Evolutionary conservation across 202 grass and related monocot species (phyloP).

Genomic region (Tripidium arundinaceum): DNA sequence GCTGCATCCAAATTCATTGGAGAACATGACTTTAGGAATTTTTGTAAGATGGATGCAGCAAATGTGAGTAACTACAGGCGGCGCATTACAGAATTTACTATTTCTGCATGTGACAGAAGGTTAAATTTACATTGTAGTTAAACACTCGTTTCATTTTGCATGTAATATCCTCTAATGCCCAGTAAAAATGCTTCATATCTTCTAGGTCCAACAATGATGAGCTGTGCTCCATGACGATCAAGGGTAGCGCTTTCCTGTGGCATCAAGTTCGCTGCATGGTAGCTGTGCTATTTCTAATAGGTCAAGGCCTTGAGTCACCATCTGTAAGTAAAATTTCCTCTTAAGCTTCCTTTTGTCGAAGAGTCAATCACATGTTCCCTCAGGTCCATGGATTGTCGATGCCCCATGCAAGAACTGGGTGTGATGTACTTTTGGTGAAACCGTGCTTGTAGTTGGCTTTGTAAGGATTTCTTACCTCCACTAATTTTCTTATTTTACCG

Average conservation of each 20-base stretch:
- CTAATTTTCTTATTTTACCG: slow-evolving; percentile 24
- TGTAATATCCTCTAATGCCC: background rate
- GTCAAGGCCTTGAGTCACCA: slow-evolving; percentile 79
- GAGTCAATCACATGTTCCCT: slow-evolving; percentile 6
- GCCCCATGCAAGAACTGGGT: background rate
- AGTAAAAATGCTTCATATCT: slow-evolving; percentile 14
- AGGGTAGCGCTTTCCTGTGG: slow-evolving; percentile 93
- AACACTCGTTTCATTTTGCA: slow-evolving; percentile 2
- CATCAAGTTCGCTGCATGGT: slow-evolving; percentile 99
- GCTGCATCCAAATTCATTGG: slow-evolving; percentile 73
- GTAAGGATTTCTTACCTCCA: slow-evolving; percentile 12
- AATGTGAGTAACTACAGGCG: slow-evolving; percentile 91
- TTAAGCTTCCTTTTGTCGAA: slow-evolving; percentile 18
- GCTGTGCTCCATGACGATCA: slow-evolving; percentile 80
- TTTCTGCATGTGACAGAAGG: slow-evolving; percentile 64
- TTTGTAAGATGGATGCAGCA: slow-evolving; percentile 95
- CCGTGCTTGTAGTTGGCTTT: slow-evolving; percentile 7
- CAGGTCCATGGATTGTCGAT: background rate
- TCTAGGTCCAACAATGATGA: slow-evolving; percentile 68
- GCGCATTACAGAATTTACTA: slow-evolving; percentile 72
- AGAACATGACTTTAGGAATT: slow-evolving; percentile 95
- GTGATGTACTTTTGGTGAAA: background rate
- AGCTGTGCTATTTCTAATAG: slow-evolving; percentile 87
- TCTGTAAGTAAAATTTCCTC: slow-evolving; percentile 52
- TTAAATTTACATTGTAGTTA: slow-evolving; percentile 30